Base-by-base conservation (phyloP, 2,329 filamentous ascomycete genomes). In the Rutstroemia sp. region DNA sequence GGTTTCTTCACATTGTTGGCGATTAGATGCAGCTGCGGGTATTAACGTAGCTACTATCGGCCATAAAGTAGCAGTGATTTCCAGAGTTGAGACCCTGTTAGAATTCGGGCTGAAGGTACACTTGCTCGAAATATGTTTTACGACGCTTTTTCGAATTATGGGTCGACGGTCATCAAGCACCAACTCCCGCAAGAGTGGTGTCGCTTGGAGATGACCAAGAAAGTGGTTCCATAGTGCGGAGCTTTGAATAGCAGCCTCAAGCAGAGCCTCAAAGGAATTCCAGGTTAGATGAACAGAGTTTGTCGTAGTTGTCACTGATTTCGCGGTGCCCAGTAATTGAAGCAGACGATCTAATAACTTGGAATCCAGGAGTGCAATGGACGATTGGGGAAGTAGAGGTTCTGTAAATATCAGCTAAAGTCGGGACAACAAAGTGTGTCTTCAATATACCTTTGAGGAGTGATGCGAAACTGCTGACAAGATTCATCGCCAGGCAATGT, bases 401-500 rank as follows among this genome's bases (percentile, higher is more conserved):
- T 77, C 71, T 50, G 66, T 54, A 40, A 72, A 17, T 68, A 63
- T 62, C 30, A 70, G 62, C 21, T 68, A 63, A 42, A 42, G 8
- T 23, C 21, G 10, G 4, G 17, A 30, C 5, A 17, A 9, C 25
- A 49, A 30, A 9, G 23, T 25, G 16, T 1, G 36, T 45, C 30
- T 23, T 12, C 30, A 16, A 10, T 23, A 17, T 74, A 78, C 81
- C 79, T 70, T 75, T 75, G 19, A 87, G 70, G 38, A 84, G 76
- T 44, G 75, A 67, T 16, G 80, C 69, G 48, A 87, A 74, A 59
- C 76, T 79, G 54, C 83, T 77, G 21, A 87, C 71, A n/a, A 86
- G 72, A 56, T 76, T 74, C 42, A 75, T 72, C 10, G 76, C 75
- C 54, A 86, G 75, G 27, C 73, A 69, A 27, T 78, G 72, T 58